phyloP scores from a whole-genome alignment of 2,329 filamentous ascomycete species.

The Endoconidiophora polonica region DNA sequence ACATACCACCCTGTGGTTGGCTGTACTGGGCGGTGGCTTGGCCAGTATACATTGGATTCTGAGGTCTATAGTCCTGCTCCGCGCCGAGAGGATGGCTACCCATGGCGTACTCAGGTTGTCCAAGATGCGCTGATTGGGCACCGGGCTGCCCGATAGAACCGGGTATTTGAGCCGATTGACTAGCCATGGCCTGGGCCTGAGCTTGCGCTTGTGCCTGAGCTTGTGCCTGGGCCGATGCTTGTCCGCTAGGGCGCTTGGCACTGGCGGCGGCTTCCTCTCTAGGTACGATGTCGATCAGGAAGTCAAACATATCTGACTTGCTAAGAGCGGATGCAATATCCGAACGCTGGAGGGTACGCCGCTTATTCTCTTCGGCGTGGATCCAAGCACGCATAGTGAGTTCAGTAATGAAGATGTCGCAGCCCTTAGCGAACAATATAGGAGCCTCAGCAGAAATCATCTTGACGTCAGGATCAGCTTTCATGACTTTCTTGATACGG shows the following conservation, averaged over 20 bases:
- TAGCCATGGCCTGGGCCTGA: conserved; percentile 7
- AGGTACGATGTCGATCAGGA: conserved; percentile 95
- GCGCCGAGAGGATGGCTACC: conserved; percentile 45
- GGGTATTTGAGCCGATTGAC: not conserved
- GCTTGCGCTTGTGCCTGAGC: conserved; percentile 4
- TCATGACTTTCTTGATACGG: conserved; percentile 99
- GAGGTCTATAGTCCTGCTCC: conserved; percentile 65
- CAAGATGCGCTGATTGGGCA: conserved; percentile 37
- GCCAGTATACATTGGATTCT: conserved; percentile 60
- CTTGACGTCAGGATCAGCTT: conserved; percentile 96
- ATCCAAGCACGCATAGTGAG: conserved; percentile 99
- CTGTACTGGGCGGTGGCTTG: conserved; percentile 61
- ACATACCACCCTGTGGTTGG: conserved; percentile 66
- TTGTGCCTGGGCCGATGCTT: conserved; percentile 21
- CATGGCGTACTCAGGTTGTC: conserved; percentile 43
- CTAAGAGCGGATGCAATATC: conserved; percentile 91
- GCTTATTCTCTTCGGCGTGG: conserved; percentile 96
- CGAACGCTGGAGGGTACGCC: conserved; percentile 81
- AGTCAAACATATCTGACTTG: conserved; percentile 99
- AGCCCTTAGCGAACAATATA: conserved; percentile 94
- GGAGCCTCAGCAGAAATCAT: conserved; percentile 99
- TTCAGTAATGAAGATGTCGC: conserved; percentile 98
- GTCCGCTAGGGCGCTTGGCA: conserved; percentile 54
- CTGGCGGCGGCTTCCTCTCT: conserved; percentile 81
- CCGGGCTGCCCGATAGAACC: conserved; percentile 24